Conservation (phyloP, 2,329 filamentous ascomycete genomes). For the Pseudopithomyces maydicus region DNA sequence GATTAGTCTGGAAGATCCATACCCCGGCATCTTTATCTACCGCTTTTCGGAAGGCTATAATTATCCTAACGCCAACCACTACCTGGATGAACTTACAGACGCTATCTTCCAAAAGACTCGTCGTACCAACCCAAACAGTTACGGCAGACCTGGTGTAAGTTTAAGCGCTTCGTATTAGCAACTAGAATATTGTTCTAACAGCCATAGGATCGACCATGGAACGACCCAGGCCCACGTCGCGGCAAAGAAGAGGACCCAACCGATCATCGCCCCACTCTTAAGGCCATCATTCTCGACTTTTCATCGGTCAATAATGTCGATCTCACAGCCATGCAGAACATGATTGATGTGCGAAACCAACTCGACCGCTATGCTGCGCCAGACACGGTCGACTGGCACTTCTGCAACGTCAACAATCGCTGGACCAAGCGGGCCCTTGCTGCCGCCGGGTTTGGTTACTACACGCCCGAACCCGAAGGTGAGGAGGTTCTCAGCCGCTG, state of each 20-base stretch:
- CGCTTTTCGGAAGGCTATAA: constrained; percentile 95
- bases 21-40: constrained; percentile 96
- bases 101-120: constrained; percentile 66
- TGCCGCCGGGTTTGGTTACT: constrained; percentile 89
- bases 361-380: constrained; percentile 87
- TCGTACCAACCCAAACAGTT: constrained; percentile 74
- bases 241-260: constrained; percentile 51
- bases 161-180: too few relatives aligned
- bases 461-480: constrained; percentile 59
- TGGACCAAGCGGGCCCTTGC: constrained; percentile 94
- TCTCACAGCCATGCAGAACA: constrained; percentile 86
- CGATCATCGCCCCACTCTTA: constrained; percentile 70
- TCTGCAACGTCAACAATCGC: constrained; percentile 87
- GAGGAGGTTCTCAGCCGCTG: constrained; percentile 68
- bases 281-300: constrained; percentile 91
- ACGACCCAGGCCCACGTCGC: constrained; percentile 79
- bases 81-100: constrained; percentile 70
- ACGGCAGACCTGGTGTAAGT: constrained; percentile 50
- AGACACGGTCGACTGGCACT: constrained; percentile 89
- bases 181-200: constrained; percentile 6
- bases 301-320: constrained; percentile 94
- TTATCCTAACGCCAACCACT: constrained; percentile 91
- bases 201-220: constrained; percentile 83
- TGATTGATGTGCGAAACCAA: constrained; percentile 95
- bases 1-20: constrained; percentile 76